Conservation (phyloP, 129 eudicot genomes). For the Chrysanthemum lavandulifolium region DNA sequence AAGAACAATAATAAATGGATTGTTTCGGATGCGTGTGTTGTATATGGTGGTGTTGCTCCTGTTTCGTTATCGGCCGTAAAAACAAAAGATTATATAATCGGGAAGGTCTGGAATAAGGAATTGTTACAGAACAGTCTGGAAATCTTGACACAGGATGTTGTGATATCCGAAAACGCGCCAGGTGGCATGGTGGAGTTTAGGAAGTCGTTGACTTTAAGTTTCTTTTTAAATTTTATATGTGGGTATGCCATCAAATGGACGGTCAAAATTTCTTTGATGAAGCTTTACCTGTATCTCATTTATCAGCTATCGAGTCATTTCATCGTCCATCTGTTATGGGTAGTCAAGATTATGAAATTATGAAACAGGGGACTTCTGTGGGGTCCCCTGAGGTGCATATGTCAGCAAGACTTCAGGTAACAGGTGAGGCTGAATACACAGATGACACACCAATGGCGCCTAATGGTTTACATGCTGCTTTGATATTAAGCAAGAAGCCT, state of each 20-base stretch:
- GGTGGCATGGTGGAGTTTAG: slow-evolving; percentile 99
- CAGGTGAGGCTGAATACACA: slow-evolving; percentile 97
- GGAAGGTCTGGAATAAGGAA: slow-evolving; percentile 78
- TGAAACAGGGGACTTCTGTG: slow-evolving; percentile 73
- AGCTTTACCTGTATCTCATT: slow-evolving; percentile 56
- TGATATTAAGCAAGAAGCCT: slow-evolving; percentile 77
- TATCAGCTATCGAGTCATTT: slow-evolving; percentile 64
- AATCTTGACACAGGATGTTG: slow-evolving; percentile 62
- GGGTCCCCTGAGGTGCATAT: slow-evolving; percentile 92
- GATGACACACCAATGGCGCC: slow-evolving; percentile 93
- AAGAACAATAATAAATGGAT: slow-evolving; percentile 58
- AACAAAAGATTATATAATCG: slow-evolving; percentile 61
- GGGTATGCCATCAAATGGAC: slow-evolving; percentile 86
- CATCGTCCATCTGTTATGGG: slow-evolving; percentile 67
- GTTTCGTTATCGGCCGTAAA: slow-evolving; percentile 59
- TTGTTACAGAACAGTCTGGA: slow-evolving; percentile 55
- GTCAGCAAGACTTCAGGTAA: slow-evolving; percentile 86
- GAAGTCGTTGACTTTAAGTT: slow-evolving; percentile 72
- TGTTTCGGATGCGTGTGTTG: slow-evolving; percentile 78
- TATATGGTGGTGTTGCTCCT: slow-evolving; percentile 92
- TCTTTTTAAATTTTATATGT: slow-evolving; percentile 90
- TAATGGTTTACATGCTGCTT: slow-evolving; percentile 83
- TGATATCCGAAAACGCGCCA: slow-evolving; percentile 79
- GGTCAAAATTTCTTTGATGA: slow-evolving; percentile 56
- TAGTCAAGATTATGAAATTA: slow-evolving; percentile 77